Evolutionary conservation across 2,329 filamentous ascomycete genomes (phyloP), one percentile per base, ranked within the genome.

Genomic region (Anthostomella pinea): DNA sequence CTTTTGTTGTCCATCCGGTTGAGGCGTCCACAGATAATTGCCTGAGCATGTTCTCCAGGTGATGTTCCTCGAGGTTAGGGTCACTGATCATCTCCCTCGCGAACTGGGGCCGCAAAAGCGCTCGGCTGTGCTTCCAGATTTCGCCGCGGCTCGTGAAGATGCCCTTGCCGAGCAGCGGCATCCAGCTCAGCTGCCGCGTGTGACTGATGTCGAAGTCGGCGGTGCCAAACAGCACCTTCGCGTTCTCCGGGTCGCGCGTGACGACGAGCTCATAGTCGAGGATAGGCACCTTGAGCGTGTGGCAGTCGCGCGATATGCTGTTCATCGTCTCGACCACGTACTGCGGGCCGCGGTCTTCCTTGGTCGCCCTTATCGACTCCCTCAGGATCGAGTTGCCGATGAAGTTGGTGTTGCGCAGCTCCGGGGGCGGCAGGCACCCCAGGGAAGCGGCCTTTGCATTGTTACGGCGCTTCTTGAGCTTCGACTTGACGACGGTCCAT

Each of bases 91-190:
- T 67, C 22, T 67, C 63, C 13, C 60, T 53, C 2, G 56, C 54
- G 44, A 70, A 70, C 24, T 66, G 60, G 0, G 67, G 67, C 1
- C 66, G 57, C 20, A 69, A 51, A 5, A 68, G 50, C 5, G 62
- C 57, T 1, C 66, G 51, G 3, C 63, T 66, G 23, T 60, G 56
- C 37, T 57, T 56, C 65, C 62, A 66, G 18, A 52, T 49, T 20
- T 62, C 52, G 35, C 62, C 62, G 29, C 60, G 57, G 30, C 56
- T 54, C 2, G 59, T 60, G 41, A 65, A 65, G 36, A 66, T 63
- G 18, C 69, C 59, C 3, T 60, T 51, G n/a, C 72, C 73, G 4
- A 77, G 57, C 2, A 77, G 46, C 0, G 66, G 65, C 30, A 53
- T 55, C 54, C 60, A 63, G 29, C 54, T 58, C 14, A 51, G 54